Percentiles rank a stretch among this genome's conserved stretches.
Conservation (phyloP, 208 protist genomes). For the Leptomonas seymouri region DNA sequence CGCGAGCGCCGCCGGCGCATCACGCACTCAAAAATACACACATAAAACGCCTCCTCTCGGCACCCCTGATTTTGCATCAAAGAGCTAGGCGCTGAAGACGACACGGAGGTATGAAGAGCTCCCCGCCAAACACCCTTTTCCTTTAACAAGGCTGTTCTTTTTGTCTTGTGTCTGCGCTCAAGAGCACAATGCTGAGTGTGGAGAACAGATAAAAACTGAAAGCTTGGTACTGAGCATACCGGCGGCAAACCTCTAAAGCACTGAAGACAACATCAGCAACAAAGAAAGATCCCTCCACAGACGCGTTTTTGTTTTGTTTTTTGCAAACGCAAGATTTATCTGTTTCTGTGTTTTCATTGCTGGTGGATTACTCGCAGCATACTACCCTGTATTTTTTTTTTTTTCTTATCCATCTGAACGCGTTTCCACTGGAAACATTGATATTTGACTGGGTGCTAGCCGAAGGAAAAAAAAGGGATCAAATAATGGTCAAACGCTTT, state of each 20-base stretch:
- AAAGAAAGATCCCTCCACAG: neutral
- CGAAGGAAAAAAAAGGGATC: too few species aligned
- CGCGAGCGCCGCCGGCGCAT: neutral
- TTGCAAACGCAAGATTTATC: too few species aligned
- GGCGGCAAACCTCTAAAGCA: too few species aligned
- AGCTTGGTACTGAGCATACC: too few species aligned
- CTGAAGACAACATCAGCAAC: neutral
- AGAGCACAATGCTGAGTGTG: too few species aligned
- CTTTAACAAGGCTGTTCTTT: neutral
- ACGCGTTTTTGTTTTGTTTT: neutral
- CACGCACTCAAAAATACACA: neutral
- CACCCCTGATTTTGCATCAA: neutral
- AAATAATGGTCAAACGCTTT: too few species aligned
- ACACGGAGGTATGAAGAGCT: conserved; percentile 2
- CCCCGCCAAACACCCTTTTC: neutral
- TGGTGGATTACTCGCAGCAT: neutral
- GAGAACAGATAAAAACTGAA: neutral
- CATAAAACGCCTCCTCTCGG: neutral
- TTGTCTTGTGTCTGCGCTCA: neutral
- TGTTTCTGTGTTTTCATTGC: neutral
- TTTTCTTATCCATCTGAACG: too few species aligned
- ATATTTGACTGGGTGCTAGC: too few species aligned
- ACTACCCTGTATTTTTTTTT: too few species aligned
- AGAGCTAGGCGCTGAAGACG: neutral
- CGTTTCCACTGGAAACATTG: too few species aligned